Conservation (phyloP, 345 rosid species). For the Kernera saxatilis region DNA sequence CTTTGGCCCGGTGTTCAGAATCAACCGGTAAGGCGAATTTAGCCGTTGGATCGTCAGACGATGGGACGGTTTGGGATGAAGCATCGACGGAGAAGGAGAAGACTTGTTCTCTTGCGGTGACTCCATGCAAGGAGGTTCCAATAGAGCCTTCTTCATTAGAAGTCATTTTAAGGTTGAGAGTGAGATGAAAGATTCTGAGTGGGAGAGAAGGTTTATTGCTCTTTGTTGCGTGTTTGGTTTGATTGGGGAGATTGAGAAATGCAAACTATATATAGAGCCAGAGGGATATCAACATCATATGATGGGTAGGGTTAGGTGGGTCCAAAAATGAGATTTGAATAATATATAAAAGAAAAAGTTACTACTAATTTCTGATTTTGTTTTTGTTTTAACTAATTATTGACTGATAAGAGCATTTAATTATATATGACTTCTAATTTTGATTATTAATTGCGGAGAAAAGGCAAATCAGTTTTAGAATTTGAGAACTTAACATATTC, state of each 20-base stretch:
- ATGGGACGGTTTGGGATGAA: not conserved
- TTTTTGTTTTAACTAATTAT: too few relatives aligned
- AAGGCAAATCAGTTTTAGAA: not conserved
- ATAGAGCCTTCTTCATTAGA: slow-evolving; percentile 27
- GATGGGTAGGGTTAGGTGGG: slow-evolving; percentile 1
- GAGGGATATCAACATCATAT: not conserved
- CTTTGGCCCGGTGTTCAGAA: slow-evolving; percentile 79
- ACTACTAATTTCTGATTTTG: not conserved
- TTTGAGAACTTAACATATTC: not conserved
- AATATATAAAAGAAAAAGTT: not conserved
- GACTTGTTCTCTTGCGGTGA: slow-evolving; percentile 52
- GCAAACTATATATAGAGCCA: slow-evolving; percentile 17
- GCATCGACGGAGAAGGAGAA: slow-evolving; percentile 48
- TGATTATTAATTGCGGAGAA: not conserved
- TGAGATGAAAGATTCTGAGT: not conserved
- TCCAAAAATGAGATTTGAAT: slow-evolving; percentile 2
- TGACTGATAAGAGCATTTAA: not conserved
- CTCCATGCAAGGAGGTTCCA: slow-evolving; percentile 71
- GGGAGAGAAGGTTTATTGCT: not conserved
- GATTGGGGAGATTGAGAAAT: slow-evolving; percentile 8
- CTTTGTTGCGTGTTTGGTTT: slow-evolving; percentile 17
- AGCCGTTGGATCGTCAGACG: slow-evolving; percentile 33
- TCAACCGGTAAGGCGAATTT: slow-evolving; percentile 65
- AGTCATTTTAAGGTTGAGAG: slow-evolving; percentile 26
- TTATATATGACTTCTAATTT: not conserved